A percentile compares a stretch with the other conserved stretches of the same genome.
phyloP scores from a whole-genome alignment of 441 rosid species.

The Mallotus repandus region DNA sequence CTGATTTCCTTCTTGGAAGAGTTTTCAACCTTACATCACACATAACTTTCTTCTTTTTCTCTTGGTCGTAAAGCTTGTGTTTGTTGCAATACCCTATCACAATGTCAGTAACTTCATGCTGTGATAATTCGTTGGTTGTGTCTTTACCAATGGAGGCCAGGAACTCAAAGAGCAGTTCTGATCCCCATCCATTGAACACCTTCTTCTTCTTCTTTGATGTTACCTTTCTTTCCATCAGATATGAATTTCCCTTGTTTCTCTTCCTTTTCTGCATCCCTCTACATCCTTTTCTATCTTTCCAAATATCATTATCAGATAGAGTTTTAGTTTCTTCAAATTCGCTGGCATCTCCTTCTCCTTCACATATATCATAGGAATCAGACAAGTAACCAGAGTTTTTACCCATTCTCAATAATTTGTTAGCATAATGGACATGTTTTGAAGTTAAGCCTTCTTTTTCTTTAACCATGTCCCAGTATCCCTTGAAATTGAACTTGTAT shows the following conservation, averaged over 20 bases:
- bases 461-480: constrained; percentile 39
- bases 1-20: constrained; percentile 40
- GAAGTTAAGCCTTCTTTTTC: constrained; percentile 35
- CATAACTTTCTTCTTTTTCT: constrained; percentile 38
- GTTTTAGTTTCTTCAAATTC: constrained; percentile 26
- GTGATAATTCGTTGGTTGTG: constrained; percentile 33
- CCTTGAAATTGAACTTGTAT: constrained; percentile 37
- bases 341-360: constrained; percentile 15
- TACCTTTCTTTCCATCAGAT: constrained; percentile 9
- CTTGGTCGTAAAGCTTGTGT: constrained; percentile 39
- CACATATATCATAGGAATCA: constrained; percentile 19
- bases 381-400: constrained; percentile 5
- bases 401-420: constrained; percentile 12
- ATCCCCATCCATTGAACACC: constrained; percentile 47
- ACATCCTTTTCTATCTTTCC: constrained; percentile 1
- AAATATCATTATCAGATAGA: constrained; percentile 22
- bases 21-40: constrained; percentile 46
- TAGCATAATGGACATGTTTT: constrained; percentile 27
- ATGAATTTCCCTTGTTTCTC: not conserved
- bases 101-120: constrained; percentile 32
- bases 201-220: constrained; percentile 23
- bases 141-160: constrained; percentile 43
- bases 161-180: constrained; percentile 40
- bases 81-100: constrained; percentile 37
- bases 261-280: constrained; percentile 4